These are phyloP conservation scores for Pseudogymnoascus sp. DNA, from an alignment of 2,329 filamentous ascomycete genomes.

Conservation along the genomic window DNA sequence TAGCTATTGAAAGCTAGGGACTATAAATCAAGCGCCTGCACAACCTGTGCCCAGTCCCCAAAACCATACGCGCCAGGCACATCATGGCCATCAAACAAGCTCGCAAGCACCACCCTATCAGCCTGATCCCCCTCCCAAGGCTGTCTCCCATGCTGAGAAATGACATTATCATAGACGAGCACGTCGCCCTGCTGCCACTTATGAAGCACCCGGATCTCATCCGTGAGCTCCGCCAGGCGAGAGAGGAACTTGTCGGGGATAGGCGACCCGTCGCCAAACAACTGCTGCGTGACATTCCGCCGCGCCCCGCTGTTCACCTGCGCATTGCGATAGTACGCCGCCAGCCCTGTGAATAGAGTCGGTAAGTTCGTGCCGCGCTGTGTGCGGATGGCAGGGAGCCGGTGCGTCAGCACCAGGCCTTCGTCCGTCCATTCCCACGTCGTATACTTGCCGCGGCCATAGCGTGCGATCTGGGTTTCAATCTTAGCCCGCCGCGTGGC, in stretches of 20 bases:
- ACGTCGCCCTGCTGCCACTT: conserved; percentile 40
- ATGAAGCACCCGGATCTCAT: conserved; percentile 41
- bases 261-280: conserved; percentile 38
- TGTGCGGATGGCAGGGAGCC: conserved; percentile 38
- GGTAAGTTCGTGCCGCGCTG: conserved; percentile 38
- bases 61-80: conserved; percentile 37
- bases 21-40: conserved; percentile 34
- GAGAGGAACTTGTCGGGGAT: conserved; percentile 40
- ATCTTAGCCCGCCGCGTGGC: conserved; percentile 35
- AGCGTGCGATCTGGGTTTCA: conserved; percentile 41
- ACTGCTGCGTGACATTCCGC: conserved; percentile 31
- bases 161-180: conserved; percentile 40
- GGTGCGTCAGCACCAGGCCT: conserved; percentile 36
- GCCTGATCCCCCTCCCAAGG: conserved; percentile 40
- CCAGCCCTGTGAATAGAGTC: conserved; percentile 39
- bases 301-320: conserved; percentile 21
- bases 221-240: conserved; percentile 36
- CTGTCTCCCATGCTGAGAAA: conserved; percentile 41
- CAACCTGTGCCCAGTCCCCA: conserved; percentile 39
- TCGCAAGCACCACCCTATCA: conserved; percentile 39
- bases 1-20: not conserved
- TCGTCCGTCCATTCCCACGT: conserved; percentile 42
- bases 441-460: conserved; percentile 37
- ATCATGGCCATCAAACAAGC: conserved; percentile 35
- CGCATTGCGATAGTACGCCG: conserved; percentile 36